Evolutionary conservation across 805 yeast genomes (phyloP).

Genomic region (Wickerhamiella sergipiensis): DNA sequence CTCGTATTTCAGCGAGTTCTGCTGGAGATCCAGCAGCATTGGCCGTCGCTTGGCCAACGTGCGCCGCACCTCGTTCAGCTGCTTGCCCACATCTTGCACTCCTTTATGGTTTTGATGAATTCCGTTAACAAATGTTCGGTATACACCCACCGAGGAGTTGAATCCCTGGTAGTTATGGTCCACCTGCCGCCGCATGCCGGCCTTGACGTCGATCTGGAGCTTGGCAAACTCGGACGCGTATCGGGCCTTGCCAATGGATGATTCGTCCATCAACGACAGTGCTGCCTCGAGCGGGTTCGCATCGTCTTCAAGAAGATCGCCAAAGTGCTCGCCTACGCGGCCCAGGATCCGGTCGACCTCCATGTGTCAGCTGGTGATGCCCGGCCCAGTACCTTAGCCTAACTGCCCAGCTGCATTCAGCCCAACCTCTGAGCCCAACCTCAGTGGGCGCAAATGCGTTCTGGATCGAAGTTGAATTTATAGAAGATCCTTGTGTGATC

Average conservation of each 20-base stretch:
- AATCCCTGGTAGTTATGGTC: constrained; percentile 53
- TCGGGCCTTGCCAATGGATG: constrained; percentile 84
- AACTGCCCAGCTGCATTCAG: too few relatives aligned
- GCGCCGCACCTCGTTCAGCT: constrained; percentile 35
- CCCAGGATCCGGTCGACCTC: constrained; percentile 13
- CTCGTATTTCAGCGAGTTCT: constrained; percentile 44
- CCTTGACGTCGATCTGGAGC: constrained; percentile 42
- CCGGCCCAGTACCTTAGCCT: too few relatives aligned
- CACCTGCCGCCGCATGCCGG: constrained; percentile 53
- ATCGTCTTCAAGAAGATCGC: constrained; percentile 33
- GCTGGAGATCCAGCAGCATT: constrained; percentile 48
- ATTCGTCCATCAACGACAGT: constrained; percentile 64
- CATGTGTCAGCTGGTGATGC: neutral
- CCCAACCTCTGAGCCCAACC: too few relatives aligned
- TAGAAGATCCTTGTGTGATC: too few relatives aligned
- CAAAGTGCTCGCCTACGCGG: constrained; percentile 15
- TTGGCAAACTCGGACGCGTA: constrained; percentile 51
- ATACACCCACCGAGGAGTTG: constrained; percentile 74
- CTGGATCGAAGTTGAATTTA: too few relatives aligned
- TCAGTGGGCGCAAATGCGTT: too few relatives aligned
- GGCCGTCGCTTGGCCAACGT: constrained; percentile 43
- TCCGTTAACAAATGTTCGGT: constrained; percentile 52
- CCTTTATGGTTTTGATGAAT: constrained; percentile 53
- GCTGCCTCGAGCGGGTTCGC: constrained; percentile 82
- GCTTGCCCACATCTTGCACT: constrained; percentile 34